Evolutionary conservation across 805 yeast genomes (phyloP), one percentile per base, ranked within the genome.

Genomic region (Cyberlindnera mississippiensis): DNA sequence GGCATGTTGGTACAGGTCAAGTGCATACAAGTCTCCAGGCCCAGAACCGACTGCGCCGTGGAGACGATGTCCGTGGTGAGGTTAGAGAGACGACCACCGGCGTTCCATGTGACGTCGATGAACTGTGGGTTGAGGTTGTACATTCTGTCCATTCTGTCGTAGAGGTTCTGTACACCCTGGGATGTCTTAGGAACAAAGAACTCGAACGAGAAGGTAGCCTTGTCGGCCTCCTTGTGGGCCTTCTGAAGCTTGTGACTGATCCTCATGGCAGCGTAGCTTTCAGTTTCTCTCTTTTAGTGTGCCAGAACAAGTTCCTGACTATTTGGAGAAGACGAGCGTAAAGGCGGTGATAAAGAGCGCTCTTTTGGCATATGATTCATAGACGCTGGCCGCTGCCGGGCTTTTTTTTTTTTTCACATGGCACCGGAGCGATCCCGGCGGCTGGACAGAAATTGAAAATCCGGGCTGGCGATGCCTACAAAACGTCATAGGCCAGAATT

Each of bases 81-180:
- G 33, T 80, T 78, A 12, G 95, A 81, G 37, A 84, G 66, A 36
- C 95, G 74, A 6, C 98, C 98, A 31, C 99, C 99, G 3, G 99
- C 99, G 58, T 91, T 91, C 99, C 99, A 93, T 1, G 99, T 93
- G 49, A 93, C 85, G 60, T 93, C 99, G 45, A 93, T 81, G 63
- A 93, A 93, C 50, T 85, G 79, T 2, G 99, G 99, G 49, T 81
- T 82, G 55, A 88, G 71, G 50, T 85, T 87, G 63, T 86, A 88
- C 99, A 93, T 93, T 62, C 96, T 78, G 60, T 93, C 98, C 90
- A 93, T 91, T 60, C 99, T 75, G 63, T 93, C 98, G 67, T 90
- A 91, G 45, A 93, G 71, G 61, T 93, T 93, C 62, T 89, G 96
- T 18, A 91, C 93, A 60, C 99, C 99, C 64, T 93, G 97, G 17